A percentile compares a stretch with the other conserved stretches of the same genome.
Evolutionary conservation across 768 basidiomycete species (phyloP).

Genomic region (Amanita exitialis): DNA sequence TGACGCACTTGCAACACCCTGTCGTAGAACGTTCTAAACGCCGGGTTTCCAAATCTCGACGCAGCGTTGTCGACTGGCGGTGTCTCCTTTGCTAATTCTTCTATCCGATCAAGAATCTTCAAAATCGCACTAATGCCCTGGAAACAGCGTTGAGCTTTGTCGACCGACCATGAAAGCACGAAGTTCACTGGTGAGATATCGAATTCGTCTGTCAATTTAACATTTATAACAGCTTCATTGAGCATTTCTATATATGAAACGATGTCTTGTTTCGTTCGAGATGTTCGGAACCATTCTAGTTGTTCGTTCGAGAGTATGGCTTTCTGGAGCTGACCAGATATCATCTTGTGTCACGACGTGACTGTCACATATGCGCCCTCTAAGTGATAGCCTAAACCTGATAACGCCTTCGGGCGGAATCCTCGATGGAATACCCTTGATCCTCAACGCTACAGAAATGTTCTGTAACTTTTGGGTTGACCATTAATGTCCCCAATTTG

Average conservation of each 20-base stretch:
- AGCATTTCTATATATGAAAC: constrained; percentile 62
- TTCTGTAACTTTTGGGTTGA: too few species aligned
- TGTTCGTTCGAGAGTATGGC: constrained; percentile 69
- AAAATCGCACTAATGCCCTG: constrained; percentile 62
- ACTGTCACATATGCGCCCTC: too few species aligned
- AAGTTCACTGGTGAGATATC: constrained; percentile 46
- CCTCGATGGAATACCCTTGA: too few species aligned
- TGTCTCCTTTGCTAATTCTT: constrained; percentile 52
- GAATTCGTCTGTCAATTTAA: constrained; percentile 63
- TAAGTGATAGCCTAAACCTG: too few species aligned
- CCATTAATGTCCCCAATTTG: too few species aligned
- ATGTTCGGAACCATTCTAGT: constrained; percentile 72
- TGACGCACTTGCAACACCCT: constrained; percentile 50
- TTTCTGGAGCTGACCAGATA: constrained; percentile 29
- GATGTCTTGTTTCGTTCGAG: constrained; percentile 58
- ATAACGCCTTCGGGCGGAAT: too few species aligned
- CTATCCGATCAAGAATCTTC: constrained; percentile 53
- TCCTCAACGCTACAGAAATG: too few species aligned
- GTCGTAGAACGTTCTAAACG: constrained; percentile 89
- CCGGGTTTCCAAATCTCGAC: constrained; percentile 95
- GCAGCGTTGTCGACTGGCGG: constrained; percentile 86
- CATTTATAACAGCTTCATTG: constrained; percentile 66
- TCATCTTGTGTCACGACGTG: not conserved
- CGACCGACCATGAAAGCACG: not conserved
- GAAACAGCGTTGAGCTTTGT: constrained; percentile 6